Base-by-base conservation (phyloP, 176 grass and related monocot species). In the Oryza officinalis region DNA sequence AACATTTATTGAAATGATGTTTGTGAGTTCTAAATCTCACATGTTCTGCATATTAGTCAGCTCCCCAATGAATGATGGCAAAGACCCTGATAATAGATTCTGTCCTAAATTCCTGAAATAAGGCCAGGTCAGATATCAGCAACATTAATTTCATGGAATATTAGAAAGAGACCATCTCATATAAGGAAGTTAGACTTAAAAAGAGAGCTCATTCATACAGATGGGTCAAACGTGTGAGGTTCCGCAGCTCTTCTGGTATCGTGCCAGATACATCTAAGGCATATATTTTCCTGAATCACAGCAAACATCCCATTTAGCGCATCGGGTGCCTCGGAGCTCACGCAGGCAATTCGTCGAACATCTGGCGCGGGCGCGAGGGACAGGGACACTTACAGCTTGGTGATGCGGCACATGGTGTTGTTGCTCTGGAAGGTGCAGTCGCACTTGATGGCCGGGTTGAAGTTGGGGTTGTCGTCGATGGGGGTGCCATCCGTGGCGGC, bases 401-500 rank as follows among this genome's bases (percentile, higher is more conserved):
- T 86, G 83, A 98, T 77, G 79, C 91, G 95, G 89, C 95, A 98
- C 59, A 90, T 65, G 57, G 81, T 86, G 43, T 2, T 50, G 85
- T 88, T n/a, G n/a, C n/a, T 87, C 69, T 89, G 72, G 78, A 6
- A 50, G 20, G 71, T 26, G 94, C 95, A 97, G 3, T 27, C 49
- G 79, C 95, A 98, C 72, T 88, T 93, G 88, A 98, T 90, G 79
- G 13, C 92, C 4, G 88, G 87, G 14, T 93, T 94, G 75, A 90
- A 88, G 63, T 6, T n/a, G 2, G 7, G 0, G 40, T 81, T 46
- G 75, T n/a, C 1, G 71, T 94, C 92, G 35, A 91, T 43, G 66
- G 5, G 6, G 35, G 84, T 88, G 18, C 5, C 25, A 76, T 94
- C 92, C 31, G 87, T 86, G 61, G 95, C 92, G 25, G 64, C 41